Base-by-base conservation (phyloP, 2,329 filamentous ascomycete genomes). In the Lecanicillium sp. region DNA sequence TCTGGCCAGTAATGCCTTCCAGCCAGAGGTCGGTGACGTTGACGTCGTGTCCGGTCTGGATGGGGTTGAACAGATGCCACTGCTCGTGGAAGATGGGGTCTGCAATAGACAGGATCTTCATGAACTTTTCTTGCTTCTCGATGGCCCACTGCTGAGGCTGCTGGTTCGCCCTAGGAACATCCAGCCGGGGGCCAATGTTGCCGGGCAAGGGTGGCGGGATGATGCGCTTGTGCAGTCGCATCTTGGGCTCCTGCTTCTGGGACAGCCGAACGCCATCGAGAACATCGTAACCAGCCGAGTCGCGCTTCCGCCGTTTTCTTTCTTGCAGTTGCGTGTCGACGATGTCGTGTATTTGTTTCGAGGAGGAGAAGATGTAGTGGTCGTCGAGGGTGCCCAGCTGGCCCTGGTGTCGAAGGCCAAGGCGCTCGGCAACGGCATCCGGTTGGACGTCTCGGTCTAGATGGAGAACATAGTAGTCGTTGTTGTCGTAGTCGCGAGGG, bases 11-110 rank as follows among this genome's bases (percentile, higher is more conserved):
- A 41, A 96, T 81, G 4, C 89, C 90, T 50, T 92, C 79, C 50
- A 87, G 58, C 92, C 92, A 98, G 5, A 97, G 73, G 11, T 81
- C 87, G 1, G 88, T 94, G n/a, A 97, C 88, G 53, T 98, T 98
- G 54, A 98, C 76, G 58, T 98, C 92, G 61, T 97, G 86, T 5
- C 89, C 90, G 1, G 79, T 57, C 50, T 94, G 79, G 5, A 84
- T 58, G 0, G 84, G 71, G 57, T 98, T 98, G 66, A 84, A 81
- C 33, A 98, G 68, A 71, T 98, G 92, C 92, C 92, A 98, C 62
- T 98, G 92, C 41, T 94, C 84, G 30, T 75, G 71, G 62, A 97
- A 98, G 37, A 94, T 94, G 14, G 92, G 92, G 54, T 98, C 92
- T 22, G 68, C 61, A 47, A 98, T 97, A 12, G 71, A 69, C n/a